Evolutionary conservation across 345 rosid species (phyloP).

Genomic region (Balakata baccata): DNA sequence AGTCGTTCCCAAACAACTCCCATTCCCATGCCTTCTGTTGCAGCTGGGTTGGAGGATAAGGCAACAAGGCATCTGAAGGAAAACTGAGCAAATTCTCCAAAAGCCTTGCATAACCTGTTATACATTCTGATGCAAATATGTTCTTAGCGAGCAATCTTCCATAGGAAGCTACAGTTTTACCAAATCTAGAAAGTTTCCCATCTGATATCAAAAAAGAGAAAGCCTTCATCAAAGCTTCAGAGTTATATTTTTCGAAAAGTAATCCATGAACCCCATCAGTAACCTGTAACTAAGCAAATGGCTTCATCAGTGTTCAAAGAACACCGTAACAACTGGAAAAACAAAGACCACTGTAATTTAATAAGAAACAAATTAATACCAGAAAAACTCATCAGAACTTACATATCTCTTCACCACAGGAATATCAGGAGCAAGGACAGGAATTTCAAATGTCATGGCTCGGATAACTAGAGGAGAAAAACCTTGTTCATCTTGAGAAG

Average conservation of each 20-base stretch:
- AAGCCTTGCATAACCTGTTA: constrained; percentile 67
- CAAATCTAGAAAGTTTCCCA: constrained; percentile 71
- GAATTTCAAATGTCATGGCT: constrained; percentile 87
- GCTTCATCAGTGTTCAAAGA: not conserved
- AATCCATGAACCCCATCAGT: constrained; percentile 65
- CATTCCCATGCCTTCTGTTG: constrained; percentile 73
- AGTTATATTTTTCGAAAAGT: constrained; percentile 54
- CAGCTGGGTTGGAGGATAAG: constrained; percentile 55
- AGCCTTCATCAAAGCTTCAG: constrained; percentile 63
- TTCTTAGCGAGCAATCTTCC: constrained; percentile 76
- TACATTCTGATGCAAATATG: constrained; percentile 75
- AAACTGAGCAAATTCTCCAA: constrained; percentile 69
- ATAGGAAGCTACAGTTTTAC: constrained; percentile 66
- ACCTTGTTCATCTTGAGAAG: constrained; percentile 92
- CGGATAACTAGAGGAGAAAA: constrained; percentile 78
- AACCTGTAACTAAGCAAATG: constrained; percentile 47
- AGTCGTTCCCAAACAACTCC: constrained; percentile 46
- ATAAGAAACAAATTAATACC: constrained; percentile 19
- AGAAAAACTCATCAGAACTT: constrained; percentile 25
- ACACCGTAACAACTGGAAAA: not conserved
- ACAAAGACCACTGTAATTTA: not conserved
- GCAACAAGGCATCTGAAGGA: constrained; percentile 78
- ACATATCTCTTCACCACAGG: constrained; percentile 76
- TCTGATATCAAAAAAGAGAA: constrained; percentile 70
- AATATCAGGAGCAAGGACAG: constrained; percentile 69